Percentiles rank a stretch among this genome's conserved stretches.
Evolutionary conservation across 257 asterid species (phyloP).

Genomic region (Pogostemon cablin): DNA sequence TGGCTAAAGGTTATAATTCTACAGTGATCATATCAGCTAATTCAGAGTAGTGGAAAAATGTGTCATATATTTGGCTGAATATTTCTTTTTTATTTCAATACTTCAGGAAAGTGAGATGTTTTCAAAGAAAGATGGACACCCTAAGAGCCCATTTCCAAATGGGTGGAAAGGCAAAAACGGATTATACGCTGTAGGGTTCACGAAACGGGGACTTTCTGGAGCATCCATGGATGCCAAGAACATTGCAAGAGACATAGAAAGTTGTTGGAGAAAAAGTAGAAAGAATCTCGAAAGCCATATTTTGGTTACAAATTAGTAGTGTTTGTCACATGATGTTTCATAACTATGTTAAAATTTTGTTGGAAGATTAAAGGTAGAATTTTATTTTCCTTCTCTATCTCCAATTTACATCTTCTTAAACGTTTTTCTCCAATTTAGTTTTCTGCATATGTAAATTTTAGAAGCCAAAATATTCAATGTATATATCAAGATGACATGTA

Average conservation of each 20-base stretch:
- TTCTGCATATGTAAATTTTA: too few relatives aligned
- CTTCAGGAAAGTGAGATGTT: slow-evolving; percentile 72
- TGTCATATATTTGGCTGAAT: slow-evolving; percentile 14
- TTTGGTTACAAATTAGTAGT: slow-evolving; percentile 20
- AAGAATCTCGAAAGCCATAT: slow-evolving; percentile 29
- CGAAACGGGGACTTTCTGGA: slow-evolving; percentile 92
- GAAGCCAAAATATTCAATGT: too few relatives aligned
- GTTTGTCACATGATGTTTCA: neutral
- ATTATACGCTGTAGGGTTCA: slow-evolving; percentile 87
- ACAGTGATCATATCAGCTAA: neutral
- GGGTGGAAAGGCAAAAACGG: slow-evolving; percentile 94
- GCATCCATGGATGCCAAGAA: slow-evolving; percentile 85
- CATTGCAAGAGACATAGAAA: slow-evolving; percentile 67
- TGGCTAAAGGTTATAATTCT: slow-evolving; percentile 56
- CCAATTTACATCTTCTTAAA: too few relatives aligned
- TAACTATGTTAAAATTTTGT: too few relatives aligned
- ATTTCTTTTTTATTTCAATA: neutral
- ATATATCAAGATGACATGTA: too few relatives aligned
- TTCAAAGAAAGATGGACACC: slow-evolving; percentile 75
- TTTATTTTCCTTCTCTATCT: too few relatives aligned
- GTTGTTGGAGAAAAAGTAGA: slow-evolving; percentile 38
- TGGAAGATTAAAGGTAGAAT: too few relatives aligned
- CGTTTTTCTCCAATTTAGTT: too few relatives aligned
- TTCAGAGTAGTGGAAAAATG: neutral
- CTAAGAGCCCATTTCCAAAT: slow-evolving; percentile 76